Conservation (phyloP, 2,329 filamentous ascomycete genomes). For the Sporothrix mexicana region DNA sequence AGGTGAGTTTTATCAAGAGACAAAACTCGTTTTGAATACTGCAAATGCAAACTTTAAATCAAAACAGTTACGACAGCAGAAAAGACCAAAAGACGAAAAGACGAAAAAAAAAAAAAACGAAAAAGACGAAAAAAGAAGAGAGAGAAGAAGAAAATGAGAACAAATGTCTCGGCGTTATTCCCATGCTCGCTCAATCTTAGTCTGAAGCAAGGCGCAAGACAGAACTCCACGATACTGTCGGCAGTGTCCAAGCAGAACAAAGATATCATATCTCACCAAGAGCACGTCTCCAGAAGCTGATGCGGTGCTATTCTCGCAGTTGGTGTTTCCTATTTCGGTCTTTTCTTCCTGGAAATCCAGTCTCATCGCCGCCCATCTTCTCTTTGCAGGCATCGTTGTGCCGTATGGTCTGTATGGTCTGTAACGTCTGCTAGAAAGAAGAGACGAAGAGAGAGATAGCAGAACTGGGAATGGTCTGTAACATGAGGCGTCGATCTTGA, state of each 20-base stretch:
- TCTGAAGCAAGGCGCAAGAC: background rate
- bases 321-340: background rate
- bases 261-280: too few relatives aligned
- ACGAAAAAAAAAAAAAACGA: background rate
- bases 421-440: background rate
- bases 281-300: background rate
- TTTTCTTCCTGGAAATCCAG: background rate
- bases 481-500: background rate
- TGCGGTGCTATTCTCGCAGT: background rate
- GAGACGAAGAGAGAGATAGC: background rate
- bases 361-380: background rate
- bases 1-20: slow-evolving; percentile 21
- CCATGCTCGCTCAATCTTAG: background rate
- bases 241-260: too few relatives aligned
- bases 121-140: background rate
- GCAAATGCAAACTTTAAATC: slow-evolving; percentile 14
- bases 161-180: background rate
- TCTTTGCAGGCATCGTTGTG: background rate
- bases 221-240: too few relatives aligned
- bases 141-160: background rate
- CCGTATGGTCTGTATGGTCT: slow-evolving; percentile 4
- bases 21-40: slow-evolving; percentile 15
- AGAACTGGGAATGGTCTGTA: background rate
- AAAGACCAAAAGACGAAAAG: background rate
- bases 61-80: slow-evolving; percentile 14